A percentile compares a stretch with the other conserved stretches of the same genome.
Evolutionary conservation across 495 filamentous ascomycete species (phyloP).

Genomic region (Paragyromitra xinjiangensis): DNA sequence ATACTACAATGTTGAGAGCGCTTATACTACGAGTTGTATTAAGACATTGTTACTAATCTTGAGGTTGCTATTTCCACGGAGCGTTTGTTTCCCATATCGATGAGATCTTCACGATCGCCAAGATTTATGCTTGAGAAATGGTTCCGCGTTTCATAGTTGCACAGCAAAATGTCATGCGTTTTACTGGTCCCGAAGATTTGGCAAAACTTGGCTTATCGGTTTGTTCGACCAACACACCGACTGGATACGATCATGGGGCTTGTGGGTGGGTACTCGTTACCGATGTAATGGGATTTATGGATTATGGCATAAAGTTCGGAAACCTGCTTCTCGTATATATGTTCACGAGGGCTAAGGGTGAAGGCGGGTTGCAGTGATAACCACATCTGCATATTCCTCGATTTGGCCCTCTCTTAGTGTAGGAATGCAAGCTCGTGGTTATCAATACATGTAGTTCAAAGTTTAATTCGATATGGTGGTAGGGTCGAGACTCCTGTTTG

Average conservation of each 20-base stretch:
- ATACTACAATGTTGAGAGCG: too few relatives aligned
- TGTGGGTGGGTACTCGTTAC: neutral
- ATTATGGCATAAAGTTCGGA: neutral
- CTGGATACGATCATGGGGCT: neutral
- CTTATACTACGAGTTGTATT: too few relatives aligned
- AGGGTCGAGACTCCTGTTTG: neutral
- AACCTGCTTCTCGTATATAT: neutral
- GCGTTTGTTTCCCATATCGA: neutral
- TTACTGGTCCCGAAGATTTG: neutral
- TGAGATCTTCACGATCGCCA: too few relatives aligned
- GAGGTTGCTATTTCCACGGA: neutral
- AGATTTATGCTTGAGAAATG: neutral
- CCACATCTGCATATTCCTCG: neutral
- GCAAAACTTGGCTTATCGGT: neutral
- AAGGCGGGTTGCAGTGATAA: too few relatives aligned
- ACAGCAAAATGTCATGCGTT: neutral
- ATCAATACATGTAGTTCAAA: neutral
- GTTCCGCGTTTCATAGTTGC: neutral
- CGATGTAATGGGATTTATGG: neutral
- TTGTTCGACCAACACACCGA: neutral
- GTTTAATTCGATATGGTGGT: neutral
- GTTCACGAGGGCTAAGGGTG: neutral
- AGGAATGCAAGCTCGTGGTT: neutral
- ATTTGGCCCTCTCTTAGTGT: neutral
- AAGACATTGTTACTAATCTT: too few relatives aligned